Conservation (phyloP, 2,329 filamentous ascomycete genomes). For the Hyphodiscus sp. region DNA sequence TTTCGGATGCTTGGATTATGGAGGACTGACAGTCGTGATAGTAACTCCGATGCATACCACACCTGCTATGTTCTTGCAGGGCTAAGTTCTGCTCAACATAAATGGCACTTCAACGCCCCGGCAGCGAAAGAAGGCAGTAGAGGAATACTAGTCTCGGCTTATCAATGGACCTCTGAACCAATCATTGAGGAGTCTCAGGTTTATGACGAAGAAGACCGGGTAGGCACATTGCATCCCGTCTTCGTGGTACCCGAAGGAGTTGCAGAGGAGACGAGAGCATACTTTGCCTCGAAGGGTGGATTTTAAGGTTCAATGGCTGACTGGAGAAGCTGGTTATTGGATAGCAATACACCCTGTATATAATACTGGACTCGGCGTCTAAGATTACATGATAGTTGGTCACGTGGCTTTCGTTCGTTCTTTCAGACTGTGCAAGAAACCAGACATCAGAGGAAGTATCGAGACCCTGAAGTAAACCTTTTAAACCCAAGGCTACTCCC, state of each 20-base stretch:
- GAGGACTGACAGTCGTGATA: conserved; percentile 30
- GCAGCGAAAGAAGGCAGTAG: conserved; percentile 31
- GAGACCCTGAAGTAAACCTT: too few species aligned
- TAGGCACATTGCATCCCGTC: conserved; percentile 71
- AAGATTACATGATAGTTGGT: too few species aligned
- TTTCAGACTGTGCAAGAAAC: too few species aligned
- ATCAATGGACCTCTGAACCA: conserved; percentile 37
- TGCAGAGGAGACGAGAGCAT: conserved; percentile 24
- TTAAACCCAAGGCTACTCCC: too few species aligned
- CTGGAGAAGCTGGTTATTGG: not conserved
- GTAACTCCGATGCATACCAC: conserved; percentile 81
- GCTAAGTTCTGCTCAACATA: conserved; percentile 74
- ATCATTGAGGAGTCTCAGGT: conserved; percentile 47
- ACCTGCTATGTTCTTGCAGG: conserved; percentile 87
- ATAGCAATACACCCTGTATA: not conserved
- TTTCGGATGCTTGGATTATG: not conserved
- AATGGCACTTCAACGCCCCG: conserved; percentile 41
- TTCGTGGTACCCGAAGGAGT: conserved; percentile 70
- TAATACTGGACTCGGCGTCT: not conserved
- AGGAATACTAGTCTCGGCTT: conserved; percentile 29
- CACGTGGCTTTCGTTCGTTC: too few species aligned
- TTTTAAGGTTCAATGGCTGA: conserved; percentile 15
- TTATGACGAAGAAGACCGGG: conserved; percentile 64
- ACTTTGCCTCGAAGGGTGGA: conserved; percentile 25
- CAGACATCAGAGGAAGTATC: too few species aligned